These are phyloP conservation scores for Stromatinia cepivora DNA, from an alignment of 2,329 filamentous ascomycete species.

Conservation along the genomic window DNA sequence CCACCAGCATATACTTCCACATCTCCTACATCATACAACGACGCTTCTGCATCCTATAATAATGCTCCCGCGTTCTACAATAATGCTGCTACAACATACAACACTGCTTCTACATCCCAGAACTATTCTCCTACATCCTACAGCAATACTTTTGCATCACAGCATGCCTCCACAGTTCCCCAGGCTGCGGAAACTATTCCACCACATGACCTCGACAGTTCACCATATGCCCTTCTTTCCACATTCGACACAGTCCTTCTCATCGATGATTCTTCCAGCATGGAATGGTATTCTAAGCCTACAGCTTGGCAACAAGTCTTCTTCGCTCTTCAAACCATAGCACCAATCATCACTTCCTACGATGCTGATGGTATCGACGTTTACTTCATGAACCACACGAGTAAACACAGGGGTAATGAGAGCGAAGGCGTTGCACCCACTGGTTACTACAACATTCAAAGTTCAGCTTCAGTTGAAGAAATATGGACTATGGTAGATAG, in stretches of 20 bases:
- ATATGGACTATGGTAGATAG: constrained; percentile 68
- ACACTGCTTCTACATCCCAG: background rate
- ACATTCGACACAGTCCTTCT: constrained; percentile 87
- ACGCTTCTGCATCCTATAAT: background rate
- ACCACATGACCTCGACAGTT: constrained; percentile 10
- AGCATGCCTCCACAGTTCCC: background rate
- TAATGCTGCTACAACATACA: background rate
- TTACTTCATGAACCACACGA: constrained; percentile 79
- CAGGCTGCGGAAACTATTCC: background rate
- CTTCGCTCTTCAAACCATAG: constrained; percentile 68
- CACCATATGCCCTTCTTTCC: constrained; percentile 69
- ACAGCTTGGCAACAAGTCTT: constrained; percentile 73
- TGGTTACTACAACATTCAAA: constrained; percentile 65
- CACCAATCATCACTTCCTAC: constrained; percentile 76
- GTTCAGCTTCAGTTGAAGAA: constrained; percentile 56
- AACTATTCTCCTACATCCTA: background rate
- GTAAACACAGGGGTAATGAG: constrained; percentile 41
- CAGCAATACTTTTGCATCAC: background rate
- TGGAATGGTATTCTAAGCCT: constrained; percentile 51
- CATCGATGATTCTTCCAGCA: constrained; percentile 89
- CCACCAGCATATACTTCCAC: constrained; percentile 7
- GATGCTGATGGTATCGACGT: constrained; percentile 87
- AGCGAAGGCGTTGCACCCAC: constrained; percentile 45
- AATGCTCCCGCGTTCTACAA: no score
- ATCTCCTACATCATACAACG: background rate